A percentile compares a stretch with the other conserved stretches of the same genome.
phyloP scores from a whole-genome alignment of 2,329 filamentous ascomycete species.

The Colletotrichum tofieldiae region DNA sequence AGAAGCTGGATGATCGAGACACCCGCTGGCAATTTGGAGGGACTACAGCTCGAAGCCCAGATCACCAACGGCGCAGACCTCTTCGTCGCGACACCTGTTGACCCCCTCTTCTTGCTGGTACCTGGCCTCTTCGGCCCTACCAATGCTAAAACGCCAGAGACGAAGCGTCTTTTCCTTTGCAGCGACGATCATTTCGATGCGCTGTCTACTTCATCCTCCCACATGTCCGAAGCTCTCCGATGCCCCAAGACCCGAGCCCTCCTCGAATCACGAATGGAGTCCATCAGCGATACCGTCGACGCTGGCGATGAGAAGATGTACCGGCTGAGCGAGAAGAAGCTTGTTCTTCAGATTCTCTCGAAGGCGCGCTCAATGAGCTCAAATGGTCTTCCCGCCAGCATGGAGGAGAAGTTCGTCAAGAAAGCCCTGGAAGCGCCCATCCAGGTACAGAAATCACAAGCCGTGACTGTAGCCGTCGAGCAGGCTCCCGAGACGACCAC shows the following conservation, averaged over 20 bases:
- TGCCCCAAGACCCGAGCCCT: slow-evolving; percentile 63
- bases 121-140: slow-evolving; percentile 73
- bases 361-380: slow-evolving; percentile 82
- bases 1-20: slow-evolving; percentile 75
- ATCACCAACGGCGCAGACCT: slow-evolving; percentile 79
- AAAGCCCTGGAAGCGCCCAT: slow-evolving; percentile 84
- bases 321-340: slow-evolving; percentile 80
- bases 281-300: slow-evolving; percentile 86
- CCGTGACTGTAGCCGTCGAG: slow-evolving; percentile 47
- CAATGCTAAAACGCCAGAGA: slow-evolving; percentile 59
- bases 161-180: slow-evolving; percentile 77
- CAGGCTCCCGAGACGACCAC: slow-evolving; percentile 10
- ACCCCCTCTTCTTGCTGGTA: slow-evolving; percentile 87
- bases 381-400: slow-evolving; percentile 78
- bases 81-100: slow-evolving; percentile 87
- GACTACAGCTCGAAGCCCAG: slow-evolving; percentile 46
- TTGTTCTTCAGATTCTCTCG: slow-evolving; percentile 74
- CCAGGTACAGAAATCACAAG: slow-evolving; percentile 75
- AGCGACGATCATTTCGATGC: slow-evolving; percentile 81
- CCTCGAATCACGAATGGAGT: slow-evolving; percentile 77
- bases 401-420: slow-evolving; percentile 89
- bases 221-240: slow-evolving; percentile 72
- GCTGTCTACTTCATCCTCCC: slow-evolving; percentile 68
- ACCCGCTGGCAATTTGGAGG: slow-evolving; percentile 42
- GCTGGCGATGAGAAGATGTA: slow-evolving; percentile 90